Evolutionary conservation across 2,329 filamentous ascomycete species (phyloP), one percentile per base, ranked within the genome.

Genomic region (Teratosphaeria nubilosa): DNA sequence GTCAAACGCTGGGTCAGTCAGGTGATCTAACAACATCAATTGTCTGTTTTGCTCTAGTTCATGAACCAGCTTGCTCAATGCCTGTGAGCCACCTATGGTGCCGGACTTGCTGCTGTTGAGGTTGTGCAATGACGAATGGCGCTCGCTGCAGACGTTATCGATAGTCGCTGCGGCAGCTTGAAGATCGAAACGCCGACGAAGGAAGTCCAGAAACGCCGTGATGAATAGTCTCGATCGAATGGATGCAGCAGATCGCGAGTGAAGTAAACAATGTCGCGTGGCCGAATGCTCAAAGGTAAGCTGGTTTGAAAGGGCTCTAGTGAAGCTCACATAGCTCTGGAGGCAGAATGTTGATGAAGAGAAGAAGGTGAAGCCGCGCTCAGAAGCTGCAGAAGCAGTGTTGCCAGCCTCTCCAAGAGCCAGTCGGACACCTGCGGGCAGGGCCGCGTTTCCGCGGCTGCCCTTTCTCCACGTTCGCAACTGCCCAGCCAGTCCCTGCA

Each of bases 11-110:
- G 63, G 58, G 66, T 70, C 67, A 65, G 67, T 69, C 57, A 68
- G 62, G 60, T 67, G 65, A 63, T 68, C 65, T 63, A 68, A 63
- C 55, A 69, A 64, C 66, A 67, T 69, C 58, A 64, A 63, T 60
- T 64, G 64, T 65, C 65, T 67, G 32, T 59, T 59, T 61, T 51
- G 10, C 51, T 22, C 61, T 34, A 67, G 56, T 37, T 58, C 62
- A 53, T 52, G 56, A 58, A 68, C 61, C 56, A 66, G 66, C 57
- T 64, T 56, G 51, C 56, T 57, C 25, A 67, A 57, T 59, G 65
- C 67, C 61, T 63, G 65, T 57, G 65, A 67, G 31, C 61, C 66
- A 61, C 66, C 66, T 65, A 67, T 66, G 59, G 52, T 67, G 63
- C 41, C 58, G 59, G 58, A 25, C n/a, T 37, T 24, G 56, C 54